phyloP scores from a whole-genome alignment of 768 basidiomycete genomes.

The Mycena filopes region DNA sequence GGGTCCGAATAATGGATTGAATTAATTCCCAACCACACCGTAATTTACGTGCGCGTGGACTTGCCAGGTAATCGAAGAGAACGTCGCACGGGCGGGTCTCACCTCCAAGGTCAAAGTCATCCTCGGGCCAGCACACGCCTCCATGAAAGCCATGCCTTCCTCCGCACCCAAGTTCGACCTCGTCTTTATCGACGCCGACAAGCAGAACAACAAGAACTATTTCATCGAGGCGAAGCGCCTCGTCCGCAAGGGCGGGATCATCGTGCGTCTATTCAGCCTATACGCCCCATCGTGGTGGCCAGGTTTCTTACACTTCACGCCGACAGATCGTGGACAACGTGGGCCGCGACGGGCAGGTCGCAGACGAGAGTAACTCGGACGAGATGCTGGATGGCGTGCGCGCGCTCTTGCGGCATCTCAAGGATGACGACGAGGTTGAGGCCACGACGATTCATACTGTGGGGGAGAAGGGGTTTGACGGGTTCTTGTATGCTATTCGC shows the following conservation, averaged over 20 bases:
- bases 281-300: no score
- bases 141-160: slow-evolving; percentile 59
- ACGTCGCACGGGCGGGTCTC: slow-evolving; percentile 65
- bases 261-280: slow-evolving; percentile 48
- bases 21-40: no score
- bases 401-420: slow-evolving; percentile 45
- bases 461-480: slow-evolving; percentile 48
- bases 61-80: slow-evolving; percentile 64
- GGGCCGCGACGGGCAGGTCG: slow-evolving; percentile 45
- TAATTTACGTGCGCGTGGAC: neutral
- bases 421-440: slow-evolving; percentile 48
- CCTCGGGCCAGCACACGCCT: slow-evolving; percentile 61
- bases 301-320: no score
- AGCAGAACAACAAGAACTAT: slow-evolving; percentile 51
- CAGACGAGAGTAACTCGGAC: slow-evolving; percentile 37
- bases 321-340: slow-evolving; percentile 59
- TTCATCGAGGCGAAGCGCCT: slow-evolving; percentile 56
- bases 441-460: slow-evolving; percentile 45
- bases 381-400: slow-evolving; percentile 45
- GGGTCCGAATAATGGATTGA: no score
- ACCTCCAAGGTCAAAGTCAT: slow-evolving; percentile 59
- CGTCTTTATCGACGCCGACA: slow-evolving; percentile 67
- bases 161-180: slow-evolving; percentile 69
- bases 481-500: slow-evolving; percentile 41
- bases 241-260: slow-evolving; percentile 54